Percentiles rank a stretch among this genome's conserved stretches.
These are phyloP conservation scores for Lecanicillium sp. DNA, from an alignment of 2,329 filamentous ascomycete species.

Conservation along the genomic window DNA sequence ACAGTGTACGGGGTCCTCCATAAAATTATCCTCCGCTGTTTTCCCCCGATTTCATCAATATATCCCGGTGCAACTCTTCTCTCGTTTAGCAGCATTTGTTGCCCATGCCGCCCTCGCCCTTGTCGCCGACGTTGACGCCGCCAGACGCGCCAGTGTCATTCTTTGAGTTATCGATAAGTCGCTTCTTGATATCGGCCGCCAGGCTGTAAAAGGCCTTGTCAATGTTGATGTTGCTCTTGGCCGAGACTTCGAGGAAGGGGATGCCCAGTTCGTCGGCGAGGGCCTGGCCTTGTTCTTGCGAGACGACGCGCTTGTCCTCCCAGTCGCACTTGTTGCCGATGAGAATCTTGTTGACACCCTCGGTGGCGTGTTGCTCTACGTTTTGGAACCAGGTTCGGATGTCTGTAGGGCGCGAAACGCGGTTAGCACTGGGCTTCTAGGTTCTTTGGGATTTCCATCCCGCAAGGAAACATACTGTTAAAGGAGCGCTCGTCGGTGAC, in stretches of 20 bases:
- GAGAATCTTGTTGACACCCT: slow-evolving; percentile 98
- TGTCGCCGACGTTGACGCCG: slow-evolving; percentile 63
- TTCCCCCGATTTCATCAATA: background rate
- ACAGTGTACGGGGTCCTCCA: background rate
- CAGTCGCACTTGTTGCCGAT: slow-evolving; percentile 99
- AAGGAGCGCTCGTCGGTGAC: slow-evolving; percentile 95
- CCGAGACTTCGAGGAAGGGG: slow-evolving; percentile 95
- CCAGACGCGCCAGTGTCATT: slow-evolving; percentile 53
- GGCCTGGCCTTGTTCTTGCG: slow-evolving; percentile 85
- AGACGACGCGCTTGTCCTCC: slow-evolving; percentile 96
- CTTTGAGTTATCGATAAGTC: slow-evolving; percentile 86
- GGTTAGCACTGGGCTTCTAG: slow-evolving; percentile 1
- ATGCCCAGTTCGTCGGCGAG: slow-evolving; percentile 94
- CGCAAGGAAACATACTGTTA: slow-evolving; percentile 61
- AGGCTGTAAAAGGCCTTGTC: slow-evolving; percentile 97
- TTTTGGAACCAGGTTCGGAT: slow-evolving; percentile 99
- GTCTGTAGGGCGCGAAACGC: slow-evolving; percentile 47
- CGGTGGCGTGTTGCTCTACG: slow-evolving; percentile 94
- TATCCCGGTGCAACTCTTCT: background rate
- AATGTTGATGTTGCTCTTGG: slow-evolving; percentile 99
- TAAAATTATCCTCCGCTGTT: slow-evolving; percentile 9
- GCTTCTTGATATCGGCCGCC: slow-evolving; percentile 96
- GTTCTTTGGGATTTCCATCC: background rate
- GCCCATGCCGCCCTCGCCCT: slow-evolving; percentile 45
- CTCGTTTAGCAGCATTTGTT: slow-evolving; percentile 69